phyloP scores from a whole-genome alignment of 164 flowering plant genomes.

The Protea cynaroides region DNA sequence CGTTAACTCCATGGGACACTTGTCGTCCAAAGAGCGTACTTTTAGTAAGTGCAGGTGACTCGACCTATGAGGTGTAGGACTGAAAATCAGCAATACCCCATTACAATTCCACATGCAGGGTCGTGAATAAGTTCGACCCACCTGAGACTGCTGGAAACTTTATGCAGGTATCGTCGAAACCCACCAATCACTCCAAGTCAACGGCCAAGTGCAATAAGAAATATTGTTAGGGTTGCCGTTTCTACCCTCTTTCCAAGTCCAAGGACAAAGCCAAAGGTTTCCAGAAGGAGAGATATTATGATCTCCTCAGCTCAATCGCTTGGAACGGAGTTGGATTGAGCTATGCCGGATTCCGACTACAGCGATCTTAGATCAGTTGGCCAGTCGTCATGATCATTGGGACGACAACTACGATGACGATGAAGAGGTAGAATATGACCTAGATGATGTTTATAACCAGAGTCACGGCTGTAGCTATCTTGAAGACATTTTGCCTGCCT shows the following conservation, averaged over 20 bases:
- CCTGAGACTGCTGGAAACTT: conserved; percentile 55
- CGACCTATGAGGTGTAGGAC: conserved; percentile 24
- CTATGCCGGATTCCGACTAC: conserved; percentile 35
- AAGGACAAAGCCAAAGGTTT: conserved; percentile 55
- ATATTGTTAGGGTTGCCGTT: conserved; percentile 40
- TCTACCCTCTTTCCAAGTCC: conserved; percentile 44
- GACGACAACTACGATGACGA: not conserved
- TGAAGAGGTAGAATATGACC: not conserved
- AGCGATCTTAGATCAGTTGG: conserved; percentile 26
- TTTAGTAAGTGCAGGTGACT: too few species aligned
- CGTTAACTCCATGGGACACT: too few species aligned
- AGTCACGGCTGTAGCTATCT: too few species aligned
- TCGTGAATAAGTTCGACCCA: conserved; percentile 26
- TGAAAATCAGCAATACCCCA: conserved; percentile 20
- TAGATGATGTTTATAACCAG: too few species aligned
- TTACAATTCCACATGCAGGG: conserved; percentile 5
- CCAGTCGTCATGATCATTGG: conserved; percentile 6
- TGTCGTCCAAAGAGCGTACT: too few species aligned
- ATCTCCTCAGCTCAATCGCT: too few species aligned
- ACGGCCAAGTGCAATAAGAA: conserved; percentile 50
- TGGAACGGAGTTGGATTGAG: conserved; percentile 21
- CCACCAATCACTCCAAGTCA: conserved; percentile 84
- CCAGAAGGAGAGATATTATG: conserved; percentile 22
- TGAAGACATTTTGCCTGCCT: too few species aligned
- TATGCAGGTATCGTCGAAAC: conserved; percentile 53